phyloP scores from a whole-genome alignment of 768 basidiomycete genomes.

The Postia placenta region DNA sequence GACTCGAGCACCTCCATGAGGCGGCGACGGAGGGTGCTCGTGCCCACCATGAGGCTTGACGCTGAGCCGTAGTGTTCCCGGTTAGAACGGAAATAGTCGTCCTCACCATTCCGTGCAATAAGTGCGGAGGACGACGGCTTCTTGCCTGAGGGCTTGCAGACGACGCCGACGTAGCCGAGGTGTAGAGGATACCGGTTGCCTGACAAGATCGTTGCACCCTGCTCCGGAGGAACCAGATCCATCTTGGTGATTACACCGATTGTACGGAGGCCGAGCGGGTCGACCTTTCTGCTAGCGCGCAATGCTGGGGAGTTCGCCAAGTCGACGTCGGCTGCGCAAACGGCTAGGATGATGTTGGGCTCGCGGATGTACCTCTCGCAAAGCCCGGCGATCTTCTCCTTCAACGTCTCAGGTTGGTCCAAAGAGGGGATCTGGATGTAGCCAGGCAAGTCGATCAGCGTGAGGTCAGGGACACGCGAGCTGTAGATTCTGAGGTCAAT shows the following conservation, averaged over 20 bases:
- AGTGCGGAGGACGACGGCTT: conserved; percentile 43
- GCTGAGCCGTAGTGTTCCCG: conserved; percentile 55
- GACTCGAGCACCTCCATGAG: conserved; percentile 98
- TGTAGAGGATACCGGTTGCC: conserved; percentile 97
- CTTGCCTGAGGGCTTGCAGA: conserved; percentile 72
- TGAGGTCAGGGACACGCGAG: conserved; percentile 92
- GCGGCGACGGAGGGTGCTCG: conserved; percentile 80
- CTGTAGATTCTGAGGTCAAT: conserved; percentile 97
- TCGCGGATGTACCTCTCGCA: conserved; percentile 99
- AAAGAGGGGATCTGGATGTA: conserved; percentile 93
- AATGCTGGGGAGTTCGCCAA: conserved; percentile 96
- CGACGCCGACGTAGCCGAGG: conserved; percentile 95
- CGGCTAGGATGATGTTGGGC: conserved; percentile 98
- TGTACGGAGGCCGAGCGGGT: conserved; percentile 90
- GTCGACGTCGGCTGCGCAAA: conserved; percentile 98
- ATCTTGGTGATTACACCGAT: conserved; percentile 99
- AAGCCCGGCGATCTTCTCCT: conserved; percentile 82
- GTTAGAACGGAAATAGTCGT: conserved; percentile 62
- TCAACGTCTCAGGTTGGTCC: conserved; percentile 93
- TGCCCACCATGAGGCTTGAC: conserved; percentile 80
- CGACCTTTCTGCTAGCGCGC: conserved; percentile 87
- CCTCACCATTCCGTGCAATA: conserved; percentile 51
- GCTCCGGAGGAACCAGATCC: conserved; percentile 88
- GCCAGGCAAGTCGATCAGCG: conserved; percentile 94
- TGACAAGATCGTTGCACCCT: conserved; percentile 73